Base-by-base conservation (phyloP, 129 eudicot genomes). In the Chrysanthemum seticuspe region DNA sequence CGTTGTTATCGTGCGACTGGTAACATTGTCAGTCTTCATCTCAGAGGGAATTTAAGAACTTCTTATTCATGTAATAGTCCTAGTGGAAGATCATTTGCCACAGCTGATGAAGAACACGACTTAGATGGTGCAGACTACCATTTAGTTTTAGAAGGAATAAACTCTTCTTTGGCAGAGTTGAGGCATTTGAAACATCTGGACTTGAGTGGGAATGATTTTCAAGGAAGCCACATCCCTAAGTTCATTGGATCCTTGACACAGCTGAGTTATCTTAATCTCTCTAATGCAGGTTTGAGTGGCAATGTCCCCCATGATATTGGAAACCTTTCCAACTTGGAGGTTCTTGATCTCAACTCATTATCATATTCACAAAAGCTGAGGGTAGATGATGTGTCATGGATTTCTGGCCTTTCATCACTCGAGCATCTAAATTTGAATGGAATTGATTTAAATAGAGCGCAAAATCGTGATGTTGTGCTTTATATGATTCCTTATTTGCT, bases 181-280 rank as follows among this genome's bases (percentile, higher is more conserved):
- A 40, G 58, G 18, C 60, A 65, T 56, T 63, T 72, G 8, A 31
- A 64, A 45, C 27, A 65, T 60, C 27, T 79, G 13, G 74, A 67
- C 59, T 18, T 74, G 60, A 80, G 76, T 18, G 62, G 71, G 31
- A 74, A 68, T 49, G 9, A 50, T 48, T 67, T 79, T 40, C 51
- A 10, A 16, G 14, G 14, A 14, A 67, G 40, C 49, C 4, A 15
- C 9, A 59, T 80, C 15, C 65, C 74, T 6, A 23, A 49, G 5
- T 79, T 79, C 66, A 29, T 73, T 49, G 75, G 79, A 56, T 74
- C 76, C 23, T 50, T 80, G 40, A n/a, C 40, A 62, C 55, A 67
- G 0, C 47, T 80, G 10, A 67, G 25, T 14, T 79, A 74, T n/a
- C 83, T 74, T 29, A 74, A 78, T 67, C 72, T 81, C 52, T 70